phyloP scores from a whole-genome alignment of 2,329 filamentous ascomycete species.

The Didymellaceae sp. region DNA sequence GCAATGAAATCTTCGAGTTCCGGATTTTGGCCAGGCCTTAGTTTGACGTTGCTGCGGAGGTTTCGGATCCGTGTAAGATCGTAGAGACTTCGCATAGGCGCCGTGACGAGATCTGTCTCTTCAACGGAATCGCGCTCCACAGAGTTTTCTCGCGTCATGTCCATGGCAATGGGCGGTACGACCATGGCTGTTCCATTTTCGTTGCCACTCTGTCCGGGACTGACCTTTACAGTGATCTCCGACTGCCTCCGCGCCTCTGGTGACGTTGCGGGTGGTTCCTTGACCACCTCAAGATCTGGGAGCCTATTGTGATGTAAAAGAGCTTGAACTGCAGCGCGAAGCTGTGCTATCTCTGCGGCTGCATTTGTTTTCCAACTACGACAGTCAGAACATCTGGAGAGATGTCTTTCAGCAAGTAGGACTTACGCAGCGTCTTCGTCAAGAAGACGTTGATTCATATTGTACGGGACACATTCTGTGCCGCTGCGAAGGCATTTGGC shows the following conservation, averaged over 20 bases:
- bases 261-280: slow-evolving; percentile 18
- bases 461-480: slow-evolving; percentile 82
- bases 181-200: slow-evolving; percentile 36
- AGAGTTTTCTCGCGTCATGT: slow-evolving; percentile 44
- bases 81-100: slow-evolving; percentile 46
- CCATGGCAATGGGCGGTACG: slow-evolving; percentile 43
- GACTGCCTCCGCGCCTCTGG: slow-evolving; percentile 18
- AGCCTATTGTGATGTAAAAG: slow-evolving; percentile 39
- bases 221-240: slow-evolving; percentile 20
- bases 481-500: slow-evolving; percentile 52
- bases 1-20: slow-evolving; percentile 43
- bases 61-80: slow-evolving; percentile 44
- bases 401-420: slow-evolving; percentile 1
- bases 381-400: background rate
- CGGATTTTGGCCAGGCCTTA: slow-evolving; percentile 33
- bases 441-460: slow-evolving; percentile 41
- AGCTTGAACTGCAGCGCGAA: slow-evolving; percentile 37
- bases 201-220: slow-evolving; percentile 33
- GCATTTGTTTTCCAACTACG: slow-evolving; percentile 43
- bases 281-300: slow-evolving; percentile 26
- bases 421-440: slow-evolving; percentile 44
- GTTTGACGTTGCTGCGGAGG: slow-evolving; percentile 36
- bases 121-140: slow-evolving; percentile 38
- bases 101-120: slow-evolving; percentile 35
- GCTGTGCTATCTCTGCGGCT: slow-evolving; percentile 30